Base-by-base conservation (phyloP, 1,139 yeast species). In the Magnusiomyces clavatus region DNA sequence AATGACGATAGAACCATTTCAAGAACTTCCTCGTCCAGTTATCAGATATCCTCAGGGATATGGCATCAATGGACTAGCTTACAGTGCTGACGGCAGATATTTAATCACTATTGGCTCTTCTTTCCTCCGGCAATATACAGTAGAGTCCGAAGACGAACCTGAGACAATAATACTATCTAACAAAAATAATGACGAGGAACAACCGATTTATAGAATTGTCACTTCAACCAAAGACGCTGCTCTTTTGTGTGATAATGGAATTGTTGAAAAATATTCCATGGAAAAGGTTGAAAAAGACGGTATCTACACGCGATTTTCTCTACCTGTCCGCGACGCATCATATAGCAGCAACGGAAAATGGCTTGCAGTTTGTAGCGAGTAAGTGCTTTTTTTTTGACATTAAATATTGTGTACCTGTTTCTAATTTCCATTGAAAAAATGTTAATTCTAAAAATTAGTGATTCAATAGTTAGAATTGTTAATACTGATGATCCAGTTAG, bases 281-380 rank as follows among this genome's bases (percentile, higher is more conserved):
- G 61, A 61, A 5, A 51, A 62, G 2, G 60, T 60, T 44, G 61
- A 57, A 35, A 54, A 54, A 14, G 54, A 55, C 12, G 62, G 63
- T 12, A 54, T 63, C 14, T 48, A 69, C 16, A 56, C 60, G 12
- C 61, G 74, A 19, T 57, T 65, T n/a, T 76, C 85, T 19, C 70
- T 86, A 43, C 86, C 95, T 0, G 65, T 89, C 41, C 75, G 94
- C 57, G 86, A 81, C 56, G 73, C 82, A 4, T 70, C 70, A 16
- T 81, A 85, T 64, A 80, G 86, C 46, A 86, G 84, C 55, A 85
- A 81, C 55, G 95, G 90, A 0, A 74, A 78, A 49, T 76, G 85
- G 69, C 71, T 80, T 2, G 78, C 86, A 1, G 76, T 82, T 52
- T 92, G 88, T 34, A 94, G 96, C 51, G 94, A 87, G 51, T 49